phyloP scores from a whole-genome alignment of 441 rosid species.

The Gossypium davidsonii region DNA sequence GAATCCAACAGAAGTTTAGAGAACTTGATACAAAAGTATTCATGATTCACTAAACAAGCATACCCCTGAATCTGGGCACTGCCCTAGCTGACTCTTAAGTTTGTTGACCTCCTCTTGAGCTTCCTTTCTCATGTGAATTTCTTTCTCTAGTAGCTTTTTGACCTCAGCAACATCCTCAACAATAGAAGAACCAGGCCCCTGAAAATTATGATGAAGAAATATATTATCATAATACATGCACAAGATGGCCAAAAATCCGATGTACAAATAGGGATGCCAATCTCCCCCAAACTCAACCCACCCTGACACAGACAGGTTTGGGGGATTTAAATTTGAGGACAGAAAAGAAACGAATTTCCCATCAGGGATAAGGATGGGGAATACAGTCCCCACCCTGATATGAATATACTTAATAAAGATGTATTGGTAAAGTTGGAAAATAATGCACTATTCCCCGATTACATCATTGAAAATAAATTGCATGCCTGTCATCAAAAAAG shows the following conservation, averaged over 20 bases:
- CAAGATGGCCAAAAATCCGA: not conserved
- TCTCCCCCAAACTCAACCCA: not conserved
- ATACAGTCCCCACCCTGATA: not conserved
- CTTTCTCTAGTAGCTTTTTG: constrained; percentile 64
- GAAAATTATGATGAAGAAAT: constrained; percentile 11
- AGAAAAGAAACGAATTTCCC: not conserved
- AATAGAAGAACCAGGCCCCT: constrained; percentile 42
- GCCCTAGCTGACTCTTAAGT: constrained; percentile 55
- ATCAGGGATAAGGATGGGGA: not conserved
- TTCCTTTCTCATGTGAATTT: constrained; percentile 58
- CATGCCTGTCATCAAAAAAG: not conserved
- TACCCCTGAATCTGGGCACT: constrained; percentile 55
- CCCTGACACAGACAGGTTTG: not conserved
- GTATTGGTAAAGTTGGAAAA: constrained; percentile 4
- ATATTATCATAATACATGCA: not conserved
- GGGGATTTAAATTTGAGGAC: not conserved
- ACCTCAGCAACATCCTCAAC: constrained; percentile 53
- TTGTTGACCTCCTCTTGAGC: constrained; percentile 75
- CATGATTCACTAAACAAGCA: constrained; percentile 13
- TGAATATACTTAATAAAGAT: not conserved
- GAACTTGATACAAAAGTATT: not conserved
- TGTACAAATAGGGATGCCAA: not conserved
- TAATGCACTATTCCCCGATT: not conserved
- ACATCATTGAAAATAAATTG: not conserved
- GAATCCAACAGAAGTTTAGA: not conserved